Evolutionary conservation across 164 flowering plant genomes (phyloP).

Genomic region (Litsea cubeba): DNA sequence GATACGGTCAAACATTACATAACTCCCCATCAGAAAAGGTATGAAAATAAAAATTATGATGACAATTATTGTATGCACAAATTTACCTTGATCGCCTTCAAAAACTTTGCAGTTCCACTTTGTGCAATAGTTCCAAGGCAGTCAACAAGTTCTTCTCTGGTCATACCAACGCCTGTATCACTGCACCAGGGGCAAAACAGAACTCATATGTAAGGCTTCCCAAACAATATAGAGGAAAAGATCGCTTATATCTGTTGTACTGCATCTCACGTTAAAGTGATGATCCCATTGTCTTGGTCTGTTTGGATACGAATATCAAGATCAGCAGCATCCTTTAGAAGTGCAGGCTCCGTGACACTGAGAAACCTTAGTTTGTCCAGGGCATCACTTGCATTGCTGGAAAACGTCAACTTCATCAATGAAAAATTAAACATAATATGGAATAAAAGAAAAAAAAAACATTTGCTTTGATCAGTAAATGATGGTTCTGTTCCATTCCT

Average conservation of each 20-base stretch:
- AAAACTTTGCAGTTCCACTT: slow-evolving; percentile 97
- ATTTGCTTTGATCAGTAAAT: too few species aligned
- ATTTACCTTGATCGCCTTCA: slow-evolving; percentile 76
- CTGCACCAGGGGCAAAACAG: slow-evolving; percentile 28
- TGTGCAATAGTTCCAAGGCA: slow-evolving; percentile 99
- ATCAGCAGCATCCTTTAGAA: slow-evolving; percentile 65
- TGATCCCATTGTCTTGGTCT: slow-evolving; percentile 82
- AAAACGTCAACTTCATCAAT: not conserved
- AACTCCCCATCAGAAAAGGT: too few species aligned
- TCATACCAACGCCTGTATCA: slow-evolving; percentile 97
- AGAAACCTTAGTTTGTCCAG: slow-evolving; percentile 88
- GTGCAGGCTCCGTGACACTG: slow-evolving; percentile 73
- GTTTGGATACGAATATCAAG: slow-evolving; percentile 86
- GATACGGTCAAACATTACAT: too few species aligned
- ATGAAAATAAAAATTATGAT: too few species aligned
- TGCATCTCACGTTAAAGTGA: slow-evolving; percentile 64
- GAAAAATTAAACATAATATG: not conserved
- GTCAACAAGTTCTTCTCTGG: slow-evolving; percentile 84
- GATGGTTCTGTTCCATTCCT: too few species aligned
- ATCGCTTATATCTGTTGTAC: not conserved
- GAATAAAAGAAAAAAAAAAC: not conserved
- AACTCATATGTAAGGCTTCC: too few species aligned
- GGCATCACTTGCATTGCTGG: slow-evolving; percentile 99
- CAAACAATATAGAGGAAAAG: too few species aligned
- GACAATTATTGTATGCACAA: not conserved